Evolutionary conservation across 2,329 filamentous ascomycete genomes (phyloP), one percentile per base, ranked within the genome.

Genomic region (Ascochyta clinopodiicola): DNA sequence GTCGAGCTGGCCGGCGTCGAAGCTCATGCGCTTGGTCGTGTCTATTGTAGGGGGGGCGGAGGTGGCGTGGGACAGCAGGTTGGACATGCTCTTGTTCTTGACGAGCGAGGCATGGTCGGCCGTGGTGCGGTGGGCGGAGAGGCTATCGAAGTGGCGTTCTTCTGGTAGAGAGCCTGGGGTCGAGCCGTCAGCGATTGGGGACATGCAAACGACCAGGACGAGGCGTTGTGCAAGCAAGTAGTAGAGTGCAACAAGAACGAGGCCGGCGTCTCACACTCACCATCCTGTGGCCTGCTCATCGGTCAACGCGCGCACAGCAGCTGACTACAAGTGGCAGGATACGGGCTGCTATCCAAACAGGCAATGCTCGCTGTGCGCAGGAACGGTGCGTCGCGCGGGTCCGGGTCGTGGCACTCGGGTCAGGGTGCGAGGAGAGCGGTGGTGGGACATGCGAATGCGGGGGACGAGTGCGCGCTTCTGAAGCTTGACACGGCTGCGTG

Each of bases 1-100:
- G 74, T 93, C 90, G 62, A 84, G 81, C 57, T 85, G 81, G 47
- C 87, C 84, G 54, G 86, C 87, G 75, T 95, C 92, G 70, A 93
- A 87, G 45, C 91, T 94, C 77, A 91, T 88, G 58, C 89, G 88
- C 73, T 78, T 85, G 81, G 63, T 81, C 61, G 83, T 85, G 63
- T 88, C 85, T 45, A 84, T 76, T 73, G 69, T 61, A 40, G 77
- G 75, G 50, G 72, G 67, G 32, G 75, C 60, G 45, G 69, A 53
- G 46, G 65, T 51, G 56, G 59, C 56, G 35, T 72, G 72, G 37
- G 72, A 61, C 34, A 79, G 76, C 63, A 84, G 75, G 61, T 78
- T 83, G 51, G 78, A 78, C 48, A 78, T 79, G 69, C 79, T 80
- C 70, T 78, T 77, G 66, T 78, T 81, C 75, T 81, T 82, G 29